Conservation (phyloP, 2,329 filamentous ascomycete genomes). For the Aspergillus phoenicis region DNA sequence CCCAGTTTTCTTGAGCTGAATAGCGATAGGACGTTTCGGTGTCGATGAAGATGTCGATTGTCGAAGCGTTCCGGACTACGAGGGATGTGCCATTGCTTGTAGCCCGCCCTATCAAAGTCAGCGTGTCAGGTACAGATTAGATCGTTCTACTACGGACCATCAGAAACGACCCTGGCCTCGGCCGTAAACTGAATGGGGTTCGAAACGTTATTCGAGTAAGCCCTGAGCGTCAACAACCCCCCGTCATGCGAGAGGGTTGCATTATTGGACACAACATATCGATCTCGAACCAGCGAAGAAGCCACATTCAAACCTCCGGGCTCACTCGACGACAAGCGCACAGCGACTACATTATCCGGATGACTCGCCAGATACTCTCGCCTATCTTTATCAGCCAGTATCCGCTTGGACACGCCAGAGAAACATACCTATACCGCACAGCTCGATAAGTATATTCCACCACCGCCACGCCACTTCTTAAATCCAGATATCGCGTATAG, state of each 20-base stretch:
- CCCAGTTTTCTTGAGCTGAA: background rate
- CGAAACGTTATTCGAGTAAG: background rate
- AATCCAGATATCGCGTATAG: slow-evolving; percentile 17
- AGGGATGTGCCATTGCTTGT: background rate
- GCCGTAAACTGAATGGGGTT: slow-evolving; percentile 4
- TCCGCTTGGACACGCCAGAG: background rate
- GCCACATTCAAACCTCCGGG: background rate
- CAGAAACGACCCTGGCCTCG: background rate
- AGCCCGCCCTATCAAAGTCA: background rate
- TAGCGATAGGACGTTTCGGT: slow-evolving; percentile 15
- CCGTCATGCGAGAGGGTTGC: background rate
- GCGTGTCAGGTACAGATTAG: rapidly evolving
- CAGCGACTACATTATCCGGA: slow-evolving; percentile 12
- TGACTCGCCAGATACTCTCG: slow-evolving; percentile 20
- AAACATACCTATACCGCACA: slow-evolving; percentile 11
- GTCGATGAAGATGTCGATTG: slow-evolving; percentile 13
- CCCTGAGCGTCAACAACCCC: background rate
- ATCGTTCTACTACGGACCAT: background rate
- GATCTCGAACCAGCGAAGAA: slow-evolving; percentile 2
- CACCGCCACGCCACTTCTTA: background rate
- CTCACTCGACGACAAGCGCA: slow-evolving; percentile 9
- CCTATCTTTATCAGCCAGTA: background rate
- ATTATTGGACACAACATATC: background rate
- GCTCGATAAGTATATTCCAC: slow-evolving; percentile 12
- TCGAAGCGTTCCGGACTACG: background rate